Evolutionary conservation across 139 green algal species (phyloP).

Genomic region (Deuterostichococcus epilithicus): DNA sequence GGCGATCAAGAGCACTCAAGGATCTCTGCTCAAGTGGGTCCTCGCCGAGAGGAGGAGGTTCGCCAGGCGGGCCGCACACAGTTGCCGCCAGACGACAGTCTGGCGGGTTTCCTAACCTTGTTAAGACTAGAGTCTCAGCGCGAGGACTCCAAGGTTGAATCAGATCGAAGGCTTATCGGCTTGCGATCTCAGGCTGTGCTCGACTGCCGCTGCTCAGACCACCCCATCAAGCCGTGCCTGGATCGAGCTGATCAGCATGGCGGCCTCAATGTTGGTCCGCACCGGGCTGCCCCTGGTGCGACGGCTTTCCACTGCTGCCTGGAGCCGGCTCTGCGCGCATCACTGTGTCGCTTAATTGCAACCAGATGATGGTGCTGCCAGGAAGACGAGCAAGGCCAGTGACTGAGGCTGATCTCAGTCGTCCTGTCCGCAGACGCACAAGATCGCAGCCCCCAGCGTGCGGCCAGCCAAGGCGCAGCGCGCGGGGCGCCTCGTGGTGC

Average conservation of each 20-base stretch:
- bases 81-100: too few relatives aligned
- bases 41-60: too few relatives aligned
- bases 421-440: conserved; percentile 25
- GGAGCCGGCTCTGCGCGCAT: too few relatives aligned
- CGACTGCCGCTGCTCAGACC: neutral
- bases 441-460: conserved; percentile 6
- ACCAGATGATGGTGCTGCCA: too few relatives aligned
- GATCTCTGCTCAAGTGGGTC: too few relatives aligned
- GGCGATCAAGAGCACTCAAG: too few relatives aligned
- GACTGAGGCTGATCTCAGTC: too few relatives aligned
- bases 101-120: too few relatives aligned
- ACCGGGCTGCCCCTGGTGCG: neutral
- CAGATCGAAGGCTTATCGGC: neutral
- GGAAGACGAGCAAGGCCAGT: too few relatives aligned
- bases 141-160: neutral
- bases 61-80: too few relatives aligned
- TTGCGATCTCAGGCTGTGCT: neutral
- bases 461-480: conserved; percentile 25
- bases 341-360: too few relatives aligned
- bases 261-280: neutral
- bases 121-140: neutral
- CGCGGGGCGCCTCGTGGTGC: conserved; percentile 32
- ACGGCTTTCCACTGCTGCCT: too few relatives aligned
- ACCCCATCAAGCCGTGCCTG: neutral
- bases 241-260: neutral